Base-by-base conservation (phyloP, 768 basidiomycete species). In the Galerina marginata region DNA sequence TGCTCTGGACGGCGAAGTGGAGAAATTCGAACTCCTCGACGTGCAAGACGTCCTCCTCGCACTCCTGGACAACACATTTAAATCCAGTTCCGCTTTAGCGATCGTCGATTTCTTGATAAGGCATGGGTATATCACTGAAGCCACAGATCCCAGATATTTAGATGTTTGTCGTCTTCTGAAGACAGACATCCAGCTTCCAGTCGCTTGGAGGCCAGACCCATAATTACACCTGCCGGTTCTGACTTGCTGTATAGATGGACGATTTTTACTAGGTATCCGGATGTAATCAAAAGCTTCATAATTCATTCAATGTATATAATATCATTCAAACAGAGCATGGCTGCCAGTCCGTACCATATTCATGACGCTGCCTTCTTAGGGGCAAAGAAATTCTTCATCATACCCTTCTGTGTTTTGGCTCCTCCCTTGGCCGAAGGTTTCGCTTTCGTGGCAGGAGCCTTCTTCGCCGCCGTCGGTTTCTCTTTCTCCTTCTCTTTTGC, bases 21-120 rank as follows among this genome's bases (percentile, higher is more conserved):
- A 80, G 59, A 66, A 68, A 9, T 81, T 82, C 55, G 70, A 73
- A 57, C 60, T 81, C 33, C 72, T 81, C 67, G 72, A 72, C 20
- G 62, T 74, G 0, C 67, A 72, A 15, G 65, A 67, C 16, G 73
- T 77, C 15, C 68, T 80, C 51, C 61, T 72, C 6, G 67, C 66
- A 43, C 63, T 82, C n/a, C 46, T 75, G 2, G 70, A 68, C 37
- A 73, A 71, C 6, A 63, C 65, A 50, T 81, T 80, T 70, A 81
- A 81, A 55, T 69, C 78, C 10, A 80, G 78, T 54, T 80, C 78
- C 46, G 80, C 77, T 15, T 65, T 81, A 63, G 80, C 77, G 1
- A 68, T 80, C 46, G 62, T 81, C 5, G 78, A 80, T 59, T 81
- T 82, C 60, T 67, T 78, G 59, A 64, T 78, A 54, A 71, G 77